Evolutionary conservation across 2,329 filamentous ascomycete genomes (phyloP), one percentile per base, ranked within the genome.

Genomic region (Colletotrichum noveboracense): DNA sequence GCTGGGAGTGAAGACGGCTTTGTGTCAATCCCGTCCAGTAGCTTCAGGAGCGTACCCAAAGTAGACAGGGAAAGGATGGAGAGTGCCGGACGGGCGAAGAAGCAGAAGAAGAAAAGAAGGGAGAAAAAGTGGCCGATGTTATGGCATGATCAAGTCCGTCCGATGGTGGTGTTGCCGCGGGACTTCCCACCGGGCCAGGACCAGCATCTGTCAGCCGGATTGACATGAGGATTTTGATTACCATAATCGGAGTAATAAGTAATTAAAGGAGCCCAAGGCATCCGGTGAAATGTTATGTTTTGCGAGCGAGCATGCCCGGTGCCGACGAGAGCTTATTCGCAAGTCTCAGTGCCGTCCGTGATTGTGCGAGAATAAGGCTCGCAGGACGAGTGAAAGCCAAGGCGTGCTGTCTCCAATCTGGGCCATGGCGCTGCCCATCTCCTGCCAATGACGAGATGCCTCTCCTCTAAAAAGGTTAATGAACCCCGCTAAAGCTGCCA

Each of bases 401-500:
- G 72, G 30, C 52, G 52, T 68, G 30, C 52, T 30, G 66, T 68
- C 66, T 68, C 66, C 66, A 68, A 68, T 58, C 34, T 68, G 32
- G 69, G 69, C 73, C 73, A 75, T 75, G 69, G 73, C 69, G 73
- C 32, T 58, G 73, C 62, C 60, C 73, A 72, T 62, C 32, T 75
- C 61, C 69, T 72, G 58, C 74, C 74, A 76, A 76, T 74, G 74
- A 76, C 65, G 65, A 76, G 74, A 69, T 76, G 56, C 65, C 14
- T 56, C 6, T 16, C 70, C 74, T 76, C 74, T 74, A 69, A 76
- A 69, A 74, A 76, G 74, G 74, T 76, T 76, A 76, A 76, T 74
- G 70, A 69, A 73, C 74, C 74, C 74, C 70, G 74, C 74, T 28
- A 69, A 48, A 74, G 74, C 74, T 74, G 74, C 74, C 74, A 76